These are phyloP conservation scores for Hypoxylon sp. DNA, from an alignment of 2,329 filamentous ascomycete species.

Conservation along the genomic window DNA sequence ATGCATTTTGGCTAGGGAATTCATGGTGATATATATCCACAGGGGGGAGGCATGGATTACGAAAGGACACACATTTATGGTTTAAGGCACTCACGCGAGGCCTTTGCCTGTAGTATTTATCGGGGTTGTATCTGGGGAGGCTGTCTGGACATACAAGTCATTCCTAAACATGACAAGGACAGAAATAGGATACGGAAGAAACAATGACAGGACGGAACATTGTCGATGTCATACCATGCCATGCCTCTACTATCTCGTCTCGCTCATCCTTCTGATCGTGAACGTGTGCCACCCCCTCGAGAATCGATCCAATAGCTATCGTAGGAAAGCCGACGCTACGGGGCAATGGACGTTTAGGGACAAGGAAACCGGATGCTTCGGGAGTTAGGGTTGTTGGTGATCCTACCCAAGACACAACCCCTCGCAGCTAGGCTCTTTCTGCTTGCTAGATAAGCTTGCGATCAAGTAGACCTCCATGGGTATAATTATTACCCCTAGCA, in stretches of 20 bases:
- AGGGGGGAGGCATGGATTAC: background rate
- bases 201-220: background rate
- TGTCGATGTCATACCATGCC: background rate
- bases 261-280: conserved; percentile 10
- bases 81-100: no score
- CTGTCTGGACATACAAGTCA: no score
- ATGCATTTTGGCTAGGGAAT: background rate
- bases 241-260: background rate
- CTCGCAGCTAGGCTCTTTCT: background rate
- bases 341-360: background rate
- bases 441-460: no score
- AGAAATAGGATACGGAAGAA: no score
- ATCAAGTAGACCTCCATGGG: no score
- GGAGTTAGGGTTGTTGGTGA: background rate
- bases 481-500: no score
- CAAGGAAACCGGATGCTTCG: background rate
- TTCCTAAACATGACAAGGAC: no score
- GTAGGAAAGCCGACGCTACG: background rate
- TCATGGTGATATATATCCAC: background rate
- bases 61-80: background rate
- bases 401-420: background rate
- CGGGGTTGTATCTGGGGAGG: no score
- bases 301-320: conserved; percentile 18
- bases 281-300: conserved; percentile 4
- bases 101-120: no score